Evolutionary conservation across 768 basidiomycete species (phyloP).

Genomic region (Russula sp.): DNA sequence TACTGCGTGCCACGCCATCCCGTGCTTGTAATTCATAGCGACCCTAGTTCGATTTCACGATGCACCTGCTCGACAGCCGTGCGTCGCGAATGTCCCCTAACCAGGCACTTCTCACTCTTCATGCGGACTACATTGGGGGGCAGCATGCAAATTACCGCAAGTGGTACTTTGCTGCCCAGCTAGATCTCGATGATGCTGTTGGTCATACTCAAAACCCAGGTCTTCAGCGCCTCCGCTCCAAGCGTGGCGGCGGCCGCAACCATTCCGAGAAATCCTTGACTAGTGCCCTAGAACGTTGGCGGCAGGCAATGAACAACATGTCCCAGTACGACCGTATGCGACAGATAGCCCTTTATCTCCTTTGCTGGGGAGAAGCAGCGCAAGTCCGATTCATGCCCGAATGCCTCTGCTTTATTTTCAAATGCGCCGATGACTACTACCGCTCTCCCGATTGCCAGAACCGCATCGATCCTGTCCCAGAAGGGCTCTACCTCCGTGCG

Average conservation of each 20-base stretch:
- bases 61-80: constrained; percentile 96
- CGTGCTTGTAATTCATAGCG: constrained; percentile 11
- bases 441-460: constrained; percentile 97
- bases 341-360: constrained; percentile 91
- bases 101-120: constrained; percentile 90
- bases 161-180: constrained; percentile 99
- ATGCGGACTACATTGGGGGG: constrained; percentile 98
- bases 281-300: constrained; percentile 88
- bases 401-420: constrained; percentile 99
- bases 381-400: constrained; percentile 97
- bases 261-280: constrained; percentile 63
- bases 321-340: constrained; percentile 95
- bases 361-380: constrained; percentile 98
- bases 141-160: constrained; percentile 98
- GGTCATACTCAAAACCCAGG: constrained; percentile 92
- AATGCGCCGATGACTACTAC: constrained; percentile 99
- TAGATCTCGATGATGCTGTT: constrained; percentile 96
- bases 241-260: constrained; percentile 53
- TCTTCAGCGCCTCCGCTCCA: constrained; percentile 72
- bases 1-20: not conserved
- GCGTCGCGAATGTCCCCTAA: constrained; percentile 97
- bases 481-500: constrained; percentile 88
- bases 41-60: constrained; percentile 87
- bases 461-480: constrained; percentile 85
- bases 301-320: constrained; percentile 98